Conservation (phyloP, 2,329 filamentous ascomycete genomes). For the Didymella arachidicola region DNA sequence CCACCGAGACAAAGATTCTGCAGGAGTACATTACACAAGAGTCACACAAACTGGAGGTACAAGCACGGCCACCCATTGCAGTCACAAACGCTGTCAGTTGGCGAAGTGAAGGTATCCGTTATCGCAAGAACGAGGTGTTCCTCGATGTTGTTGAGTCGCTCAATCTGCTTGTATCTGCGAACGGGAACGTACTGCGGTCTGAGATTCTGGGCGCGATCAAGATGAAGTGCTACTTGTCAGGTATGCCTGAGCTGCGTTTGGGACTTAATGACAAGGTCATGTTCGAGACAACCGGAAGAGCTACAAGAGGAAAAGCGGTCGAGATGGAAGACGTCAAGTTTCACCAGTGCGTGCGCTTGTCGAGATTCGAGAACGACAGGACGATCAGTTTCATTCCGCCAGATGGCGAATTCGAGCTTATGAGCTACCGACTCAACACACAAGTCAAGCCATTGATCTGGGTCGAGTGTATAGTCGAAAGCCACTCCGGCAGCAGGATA, state of each 20-base stretch:
- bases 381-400: constrained; percentile 99
- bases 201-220: constrained; percentile 98
- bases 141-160: constrained; percentile 96
- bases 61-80: constrained; percentile 93
- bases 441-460: constrained; percentile 98
- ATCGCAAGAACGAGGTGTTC: constrained; percentile 99
- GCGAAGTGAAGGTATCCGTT: constrained; percentile 96
- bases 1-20: constrained; percentile 96
- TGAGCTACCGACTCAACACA: constrained; percentile 98
- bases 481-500: constrained; percentile 91
- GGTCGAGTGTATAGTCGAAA: constrained; percentile 98
- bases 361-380: constrained; percentile 96
- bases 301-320: constrained; percentile 93
- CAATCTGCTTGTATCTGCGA: constrained; percentile 92
- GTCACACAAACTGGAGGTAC: constrained; percentile 96
- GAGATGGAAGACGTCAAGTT: constrained; percentile 99
- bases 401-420: constrained; percentile 98
- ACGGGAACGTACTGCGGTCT: constrained; percentile 92
- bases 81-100: constrained; percentile 98
- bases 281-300: constrained; percentile 96
- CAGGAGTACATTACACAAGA: constrained; percentile 99
- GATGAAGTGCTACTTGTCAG: constrained; percentile 99
- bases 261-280: constrained; percentile 99
- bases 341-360: constrained; percentile 95
- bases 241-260: constrained; percentile 94